Conservation (phyloP, 2,329 filamentous ascomycete species). For the Nemania serpens region DNA sequence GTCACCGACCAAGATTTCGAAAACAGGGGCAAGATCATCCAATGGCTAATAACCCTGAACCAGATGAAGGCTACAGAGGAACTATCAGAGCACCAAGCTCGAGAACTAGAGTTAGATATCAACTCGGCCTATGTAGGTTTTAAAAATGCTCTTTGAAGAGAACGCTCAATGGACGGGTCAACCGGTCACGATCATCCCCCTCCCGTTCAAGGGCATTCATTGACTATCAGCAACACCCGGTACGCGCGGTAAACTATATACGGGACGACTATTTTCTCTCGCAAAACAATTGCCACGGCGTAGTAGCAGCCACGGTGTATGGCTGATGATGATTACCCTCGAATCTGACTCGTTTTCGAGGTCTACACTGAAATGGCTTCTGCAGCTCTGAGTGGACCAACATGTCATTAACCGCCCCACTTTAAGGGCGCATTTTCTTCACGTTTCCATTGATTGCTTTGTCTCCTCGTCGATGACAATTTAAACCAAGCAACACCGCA, state of each 20-base stretch:
- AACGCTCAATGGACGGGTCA: neutral
- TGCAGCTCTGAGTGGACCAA: conserved; percentile 20
- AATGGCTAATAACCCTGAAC: conserved; percentile 96
- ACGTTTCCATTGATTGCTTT: conserved; percentile 14
- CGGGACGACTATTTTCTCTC: neutral
- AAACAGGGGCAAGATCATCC: conserved; percentile 93
- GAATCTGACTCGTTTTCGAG: neutral
- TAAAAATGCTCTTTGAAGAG: conserved; percentile 67
- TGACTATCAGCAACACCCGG: neutral
- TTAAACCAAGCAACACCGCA: neutral
- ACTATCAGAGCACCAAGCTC: conserved; percentile 80
- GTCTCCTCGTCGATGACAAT: neutral
- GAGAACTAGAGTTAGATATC: conserved; percentile 91
- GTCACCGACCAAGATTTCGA: conserved; percentile 96
- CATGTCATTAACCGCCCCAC: conserved; percentile 19
- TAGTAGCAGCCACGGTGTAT: neutral
- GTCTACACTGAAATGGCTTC: conserved; percentile 2
- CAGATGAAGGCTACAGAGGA: conserved; percentile 97
- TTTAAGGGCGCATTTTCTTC: conserved; percentile 23
- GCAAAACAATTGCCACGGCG: neutral
- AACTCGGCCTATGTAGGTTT: conserved; percentile 94
- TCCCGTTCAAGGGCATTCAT: neutral
- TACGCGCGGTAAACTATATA: neutral
- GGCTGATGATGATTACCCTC: neutral
- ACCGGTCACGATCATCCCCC: neutral